Conservation (phyloP, 1,284 basidiomycete genomes). For the Anthracocystis panici-leucophaei region DNA sequence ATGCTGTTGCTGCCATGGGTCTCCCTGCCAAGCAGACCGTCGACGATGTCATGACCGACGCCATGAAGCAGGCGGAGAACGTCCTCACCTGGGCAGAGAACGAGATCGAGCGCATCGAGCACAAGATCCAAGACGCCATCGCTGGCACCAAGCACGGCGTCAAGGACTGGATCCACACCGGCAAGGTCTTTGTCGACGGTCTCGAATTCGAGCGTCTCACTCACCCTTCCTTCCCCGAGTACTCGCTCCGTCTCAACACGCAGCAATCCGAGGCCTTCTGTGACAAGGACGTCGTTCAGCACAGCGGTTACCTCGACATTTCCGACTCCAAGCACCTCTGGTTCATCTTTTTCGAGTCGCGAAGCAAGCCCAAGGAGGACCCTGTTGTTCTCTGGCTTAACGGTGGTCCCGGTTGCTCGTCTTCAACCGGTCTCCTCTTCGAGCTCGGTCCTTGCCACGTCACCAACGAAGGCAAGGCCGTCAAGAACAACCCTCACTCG, state of each 20-base stretch:
- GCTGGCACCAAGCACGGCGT: constrained; percentile 41
- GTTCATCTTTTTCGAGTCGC: constrained; percentile 89
- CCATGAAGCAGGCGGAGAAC: constrained; percentile 55
- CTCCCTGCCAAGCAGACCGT: constrained; percentile 72
- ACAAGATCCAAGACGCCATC: constrained; percentile 43
- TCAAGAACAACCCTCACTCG: constrained; percentile 79
- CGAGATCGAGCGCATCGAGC: constrained; percentile 51
- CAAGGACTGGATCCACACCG: constrained; percentile 53
- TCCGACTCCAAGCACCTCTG: constrained; percentile 86
- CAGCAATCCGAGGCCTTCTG: constrained; percentile 73
- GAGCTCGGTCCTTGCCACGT: constrained; percentile 89
- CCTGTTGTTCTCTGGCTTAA: constrained; percentile 91
- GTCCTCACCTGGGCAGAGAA: constrained; percentile 69
- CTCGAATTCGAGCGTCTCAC: constrained; percentile 76
- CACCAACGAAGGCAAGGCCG: constrained; percentile 77
- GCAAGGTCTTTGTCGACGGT: constrained; percentile 70
- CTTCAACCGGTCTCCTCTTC: constrained; percentile 75
- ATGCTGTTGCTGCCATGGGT: constrained; percentile 28
- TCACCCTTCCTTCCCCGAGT: constrained; percentile 78
- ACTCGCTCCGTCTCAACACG: constrained; percentile 76
- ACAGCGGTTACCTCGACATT: constrained; percentile 86
- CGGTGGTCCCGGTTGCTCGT: constrained; percentile 77
- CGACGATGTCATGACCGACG: constrained; percentile 69
- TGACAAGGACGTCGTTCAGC: constrained; percentile 84
- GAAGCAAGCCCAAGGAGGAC: constrained; percentile 78